Evolutionary conservation across 176 grass and related monocot genomes (phyloP), one percentile per base, ranked within the genome.

Genomic region (Aegilops tauschii): DNA sequence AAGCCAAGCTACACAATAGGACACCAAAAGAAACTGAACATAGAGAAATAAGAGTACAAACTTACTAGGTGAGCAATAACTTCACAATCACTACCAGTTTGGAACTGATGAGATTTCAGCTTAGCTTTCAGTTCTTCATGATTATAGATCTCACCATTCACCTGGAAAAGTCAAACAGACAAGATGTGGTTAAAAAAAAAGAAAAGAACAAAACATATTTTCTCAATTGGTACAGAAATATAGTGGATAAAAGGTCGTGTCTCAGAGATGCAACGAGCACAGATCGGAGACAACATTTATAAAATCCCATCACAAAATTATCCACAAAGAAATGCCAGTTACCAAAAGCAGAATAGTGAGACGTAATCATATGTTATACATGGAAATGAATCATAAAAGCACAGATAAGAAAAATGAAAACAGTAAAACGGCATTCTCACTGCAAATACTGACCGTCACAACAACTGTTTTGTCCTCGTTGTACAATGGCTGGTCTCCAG

Each of bases 141-240:
- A 82, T 99, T 99, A 73, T 99, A 99, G 59, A 99, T 99, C 90
- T 99, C 97, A 32, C 97, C 97, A 28, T 99, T 99, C 78, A 99
- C 97, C 97, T 99, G 72, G 18, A 87, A 85, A 85, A 58, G 27
- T 10, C 78, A 69, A 76, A 47, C 83, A 76, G 18, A 88, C 62
- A 56, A 72, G 28, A 62, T 32, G 12, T 27, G 13, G 32, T 74
- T 44, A 54, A 65, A 89, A 11, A 0, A 30, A 36, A 86, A 86
- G 13, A 86, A 42, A 2, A 23, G 47, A 73, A 40, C 49, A 4
- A 76, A 84, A 6, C 5, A 69, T 64, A 54, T 49, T 77, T 79
- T 59, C 14, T 76, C 37, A 69, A 40, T 30, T 87, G 20, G 13
- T 69, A 81, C 56, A 76, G 23, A 65, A 79, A 64, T 50, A 81